Evolutionary conservation across 2,329 filamentous ascomycete genomes (phyloP).

Genomic region (Graphilbum fragrans): DNA sequence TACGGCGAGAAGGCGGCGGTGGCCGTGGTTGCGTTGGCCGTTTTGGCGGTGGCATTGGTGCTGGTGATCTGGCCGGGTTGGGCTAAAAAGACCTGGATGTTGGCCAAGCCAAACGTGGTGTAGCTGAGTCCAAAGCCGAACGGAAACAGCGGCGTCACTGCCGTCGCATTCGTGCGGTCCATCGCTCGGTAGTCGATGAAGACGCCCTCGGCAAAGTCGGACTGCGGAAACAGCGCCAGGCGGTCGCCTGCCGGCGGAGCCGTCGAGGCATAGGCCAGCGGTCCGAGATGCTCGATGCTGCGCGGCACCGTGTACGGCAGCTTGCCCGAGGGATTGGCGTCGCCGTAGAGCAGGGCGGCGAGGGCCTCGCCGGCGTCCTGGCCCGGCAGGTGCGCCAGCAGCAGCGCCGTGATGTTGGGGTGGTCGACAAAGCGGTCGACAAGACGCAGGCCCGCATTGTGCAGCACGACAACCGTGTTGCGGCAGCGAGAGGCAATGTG

Average conservation of each 20-base stretch:
- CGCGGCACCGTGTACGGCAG: conserved; percentile 33
- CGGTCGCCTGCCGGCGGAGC: no score
- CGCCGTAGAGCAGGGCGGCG: conserved; percentile 30
- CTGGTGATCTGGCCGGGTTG: no score
- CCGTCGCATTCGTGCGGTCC: conserved; percentile 48
- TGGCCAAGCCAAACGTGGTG: conserved; percentile 58
- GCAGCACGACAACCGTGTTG: conserved; percentile 36
- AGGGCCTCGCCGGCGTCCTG: conserved; percentile 35
- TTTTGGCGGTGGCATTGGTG: conserved; percentile 23
- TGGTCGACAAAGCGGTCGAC: conserved; percentile 39
- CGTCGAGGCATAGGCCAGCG: conserved; percentile 12
- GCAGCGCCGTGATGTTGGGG: conserved; percentile 36
- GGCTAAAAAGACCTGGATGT: conserved; percentile 34
- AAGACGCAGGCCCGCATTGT: conserved; percentile 35
- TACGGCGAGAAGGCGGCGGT: conserved; percentile 20
- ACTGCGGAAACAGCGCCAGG: conserved; percentile 35
- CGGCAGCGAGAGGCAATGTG: conserved; percentile 36
- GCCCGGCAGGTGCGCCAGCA: conserved; percentile 38
- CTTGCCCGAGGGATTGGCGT: conserved; percentile 27
- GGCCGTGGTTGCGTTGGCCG: neutral
- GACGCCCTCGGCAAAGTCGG: conserved; percentile 59
- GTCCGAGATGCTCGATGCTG: conserved; percentile 24
- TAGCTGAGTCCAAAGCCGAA: conserved; percentile 70
- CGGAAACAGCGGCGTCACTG: conserved; percentile 58
- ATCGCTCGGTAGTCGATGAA: conserved; percentile 69